These are phyloP conservation scores for Chrysoporthe austroafricana DNA, from an alignment of 2,329 filamentous ascomycete species.

Conservation along the genomic window DNA sequence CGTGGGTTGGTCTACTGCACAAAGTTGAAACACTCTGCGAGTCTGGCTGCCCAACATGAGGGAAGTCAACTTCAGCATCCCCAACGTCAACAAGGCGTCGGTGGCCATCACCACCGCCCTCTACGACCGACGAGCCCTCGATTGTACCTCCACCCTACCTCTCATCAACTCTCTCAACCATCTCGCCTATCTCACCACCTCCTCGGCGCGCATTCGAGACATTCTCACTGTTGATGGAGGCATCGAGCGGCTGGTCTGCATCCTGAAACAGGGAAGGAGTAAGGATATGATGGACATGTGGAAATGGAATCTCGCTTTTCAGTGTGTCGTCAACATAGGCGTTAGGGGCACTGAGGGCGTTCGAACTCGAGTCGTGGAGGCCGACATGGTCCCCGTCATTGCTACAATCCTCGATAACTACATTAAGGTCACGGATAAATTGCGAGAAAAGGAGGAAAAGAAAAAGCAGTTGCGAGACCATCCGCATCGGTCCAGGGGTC, in stretches of 20 bases:
- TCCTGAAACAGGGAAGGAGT: slow-evolving; percentile 94
- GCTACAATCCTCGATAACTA: slow-evolving; percentile 98
- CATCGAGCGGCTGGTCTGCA: slow-evolving; percentile 94
- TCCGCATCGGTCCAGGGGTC: slow-evolving; percentile 53
- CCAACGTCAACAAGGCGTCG: slow-evolving; percentile 96
- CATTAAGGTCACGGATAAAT: slow-evolving; percentile 92
- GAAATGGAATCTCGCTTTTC: slow-evolving; percentile 99
- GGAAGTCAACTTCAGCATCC: slow-evolving; percentile 98
- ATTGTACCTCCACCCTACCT: slow-evolving; percentile 96
- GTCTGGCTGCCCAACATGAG: slow-evolving; percentile 71
- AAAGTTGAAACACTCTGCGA: slow-evolving; percentile 10
- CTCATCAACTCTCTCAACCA: slow-evolving; percentile 99
- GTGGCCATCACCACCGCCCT: slow-evolving; percentile 93
- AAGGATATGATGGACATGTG: slow-evolving; percentile 99
- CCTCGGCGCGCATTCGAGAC: slow-evolving; percentile 94
- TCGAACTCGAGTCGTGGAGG: slow-evolving; percentile 92
- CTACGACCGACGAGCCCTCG: slow-evolving; percentile 94
- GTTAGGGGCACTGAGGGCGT: slow-evolving; percentile 94
- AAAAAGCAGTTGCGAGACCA: slow-evolving; percentile 65
- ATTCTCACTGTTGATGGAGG: slow-evolving; percentile 98
- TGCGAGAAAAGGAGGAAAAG: slow-evolving; percentile 82
- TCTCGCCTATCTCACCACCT: slow-evolving; percentile 96
- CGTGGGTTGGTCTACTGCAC: not conserved
- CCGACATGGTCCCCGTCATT: slow-evolving; percentile 98
- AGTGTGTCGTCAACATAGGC: slow-evolving; percentile 98